phyloP scores from a whole-genome alignment of 371 early-diverging fungal genomes.

The Dichotomocladium elegans region DNA sequence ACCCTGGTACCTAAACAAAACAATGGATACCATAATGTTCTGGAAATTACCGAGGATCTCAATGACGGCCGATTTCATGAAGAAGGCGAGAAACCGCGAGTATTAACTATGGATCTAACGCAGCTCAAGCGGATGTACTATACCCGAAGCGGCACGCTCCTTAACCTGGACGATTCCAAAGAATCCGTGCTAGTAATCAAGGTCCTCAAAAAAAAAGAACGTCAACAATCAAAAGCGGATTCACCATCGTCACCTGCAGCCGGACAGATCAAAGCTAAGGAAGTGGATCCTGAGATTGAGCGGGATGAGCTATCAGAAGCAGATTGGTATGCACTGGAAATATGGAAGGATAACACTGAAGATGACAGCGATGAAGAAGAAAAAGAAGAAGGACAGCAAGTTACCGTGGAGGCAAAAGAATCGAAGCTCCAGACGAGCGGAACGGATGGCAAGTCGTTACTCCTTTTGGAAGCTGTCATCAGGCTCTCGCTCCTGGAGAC shows the following conservation, averaged over 20 bases:
- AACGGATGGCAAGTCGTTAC: slow-evolving; percentile 26
- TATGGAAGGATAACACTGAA: slow-evolving; percentile 18
- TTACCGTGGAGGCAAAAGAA: neutral
- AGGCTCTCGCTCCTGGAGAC: slow-evolving; percentile 61
- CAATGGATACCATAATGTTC: neutral
- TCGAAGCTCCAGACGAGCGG: neutral
- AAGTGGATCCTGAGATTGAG: slow-evolving; percentile 22
- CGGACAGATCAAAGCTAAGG: slow-evolving; percentile 16
- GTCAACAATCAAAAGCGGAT: neutral
- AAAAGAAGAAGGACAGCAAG: slow-evolving; percentile 3
- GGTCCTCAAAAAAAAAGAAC: slow-evolving; percentile 20
- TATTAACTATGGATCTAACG: slow-evolving; percentile 1
- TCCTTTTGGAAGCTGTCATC: slow-evolving; percentile 66
- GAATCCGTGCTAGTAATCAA: slow-evolving; percentile 70
- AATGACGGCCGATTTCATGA: slow-evolving; percentile 77
- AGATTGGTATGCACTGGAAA: slow-evolving; percentile 40
- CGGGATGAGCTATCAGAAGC: slow-evolving; percentile 28
- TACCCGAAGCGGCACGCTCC: slow-evolving; percentile 62
- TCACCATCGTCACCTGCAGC: neutral
- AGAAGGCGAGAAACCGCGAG: slow-evolving; percentile 25
- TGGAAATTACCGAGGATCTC: slow-evolving; percentile 55
- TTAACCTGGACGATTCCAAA: slow-evolving; percentile 69
- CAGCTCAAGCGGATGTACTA: slow-evolving; percentile 55
- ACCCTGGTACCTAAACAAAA: slow-evolving; percentile 17
- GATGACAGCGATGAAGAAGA: slow-evolving; percentile 14